phyloP scores from a whole-genome alignment of 1,139 yeast genomes.

The Pichia sp. region DNA sequence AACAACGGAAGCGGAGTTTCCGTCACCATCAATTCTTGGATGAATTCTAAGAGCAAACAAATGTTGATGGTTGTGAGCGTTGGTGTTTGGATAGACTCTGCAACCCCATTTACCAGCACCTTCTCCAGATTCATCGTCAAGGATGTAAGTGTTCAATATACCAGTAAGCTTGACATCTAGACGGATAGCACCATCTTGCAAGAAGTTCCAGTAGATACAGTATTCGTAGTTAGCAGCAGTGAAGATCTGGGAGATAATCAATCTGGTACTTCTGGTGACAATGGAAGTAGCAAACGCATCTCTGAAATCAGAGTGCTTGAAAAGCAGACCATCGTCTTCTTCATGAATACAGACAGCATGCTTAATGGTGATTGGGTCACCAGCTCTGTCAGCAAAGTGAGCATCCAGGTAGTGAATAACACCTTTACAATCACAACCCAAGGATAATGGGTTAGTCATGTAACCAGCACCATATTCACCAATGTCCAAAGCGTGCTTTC shows the following conservation, averaged over 20 bases:
- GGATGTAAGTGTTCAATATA: constrained; percentile 65
- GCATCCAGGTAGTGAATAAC: constrained; percentile 79
- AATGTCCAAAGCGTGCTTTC: constrained; percentile 81
- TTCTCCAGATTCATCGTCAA: constrained; percentile 60
- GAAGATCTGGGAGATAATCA: constrained; percentile 72
- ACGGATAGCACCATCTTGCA: constrained; percentile 80
- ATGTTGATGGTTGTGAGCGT: constrained; percentile 85
- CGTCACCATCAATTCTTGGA: constrained; percentile 77
- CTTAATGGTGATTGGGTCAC: constrained; percentile 65
- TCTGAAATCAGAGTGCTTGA: constrained; percentile 80
- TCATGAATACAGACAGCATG: constrained; percentile 82
- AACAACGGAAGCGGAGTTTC: constrained; percentile 65
- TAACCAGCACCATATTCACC: constrained; percentile 88
- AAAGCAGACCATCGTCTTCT: constrained; percentile 75
- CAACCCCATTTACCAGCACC: constrained; percentile 75
- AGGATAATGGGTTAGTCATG: constrained; percentile 71
- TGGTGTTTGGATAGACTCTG: constrained; percentile 71
- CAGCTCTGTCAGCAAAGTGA: constrained; percentile 59
- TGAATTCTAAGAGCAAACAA: constrained; percentile 74
- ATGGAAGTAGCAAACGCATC: constrained; percentile 72
- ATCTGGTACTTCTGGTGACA: constrained; percentile 69
- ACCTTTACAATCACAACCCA: constrained; percentile 84
- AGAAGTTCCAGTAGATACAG: constrained; percentile 75
- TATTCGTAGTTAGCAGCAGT: constrained; percentile 86
- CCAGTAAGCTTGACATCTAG: constrained; percentile 78